These are phyloP conservation scores for Claviceps maximensis DNA, from an alignment of 2,329 filamentous ascomycete species.

Conservation along the genomic window DNA sequence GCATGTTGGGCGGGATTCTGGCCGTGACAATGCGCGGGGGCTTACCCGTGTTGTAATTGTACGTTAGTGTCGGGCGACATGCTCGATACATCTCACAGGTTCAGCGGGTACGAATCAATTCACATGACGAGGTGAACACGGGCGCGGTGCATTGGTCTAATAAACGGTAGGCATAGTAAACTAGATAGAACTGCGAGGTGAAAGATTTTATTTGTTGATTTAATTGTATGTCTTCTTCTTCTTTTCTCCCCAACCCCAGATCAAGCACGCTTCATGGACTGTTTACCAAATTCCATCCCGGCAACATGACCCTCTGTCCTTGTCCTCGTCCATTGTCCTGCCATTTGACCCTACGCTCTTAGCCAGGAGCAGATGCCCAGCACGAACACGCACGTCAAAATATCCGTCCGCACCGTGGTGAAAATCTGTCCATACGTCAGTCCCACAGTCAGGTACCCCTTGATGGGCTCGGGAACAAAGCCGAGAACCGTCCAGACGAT, in stretches of 20 bases:
- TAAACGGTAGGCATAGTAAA: no score
- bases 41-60: neutral
- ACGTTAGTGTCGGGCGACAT: no score
- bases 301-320: neutral
- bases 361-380: conserved; percentile 45
- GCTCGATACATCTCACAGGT: no score
- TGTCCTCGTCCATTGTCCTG: neutral
- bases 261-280: neutral
- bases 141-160: no score
- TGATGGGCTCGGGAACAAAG: conserved; percentile 52
- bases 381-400: conserved; percentile 66
- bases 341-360: conserved; percentile 12
- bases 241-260: no score
- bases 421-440: conserved; percentile 59
- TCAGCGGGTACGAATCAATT: no score
- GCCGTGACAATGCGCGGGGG: conserved; percentile 27
- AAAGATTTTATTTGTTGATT: no score
- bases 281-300: neutral
- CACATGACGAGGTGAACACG: no score
- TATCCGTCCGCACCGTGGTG: conserved; percentile 56
- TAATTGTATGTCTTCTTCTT: no score
- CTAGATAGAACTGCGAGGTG: no score
- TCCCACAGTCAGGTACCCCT: conserved; percentile 45
- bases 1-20: conserved; percentile 52
- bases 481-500: conserved; percentile 50